phyloP scores from a whole-genome alignment of 148 eudicot genomes.

The Cornus kousa region DNA sequence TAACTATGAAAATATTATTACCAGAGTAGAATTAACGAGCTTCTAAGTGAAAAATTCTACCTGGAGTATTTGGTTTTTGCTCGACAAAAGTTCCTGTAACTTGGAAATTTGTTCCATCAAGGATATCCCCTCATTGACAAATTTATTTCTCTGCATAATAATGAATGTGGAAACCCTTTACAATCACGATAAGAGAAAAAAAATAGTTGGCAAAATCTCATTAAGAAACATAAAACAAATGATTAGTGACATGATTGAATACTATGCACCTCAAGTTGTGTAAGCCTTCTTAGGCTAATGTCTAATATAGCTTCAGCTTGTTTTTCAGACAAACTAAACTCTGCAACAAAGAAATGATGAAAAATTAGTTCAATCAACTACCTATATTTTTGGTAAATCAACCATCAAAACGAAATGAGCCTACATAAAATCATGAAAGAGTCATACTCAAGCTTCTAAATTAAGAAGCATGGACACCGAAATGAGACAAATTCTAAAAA shows the following conservation, averaged over 20 bases:
- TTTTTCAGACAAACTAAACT: conserved; percentile 74
- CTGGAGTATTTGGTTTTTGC: conserved; percentile 81
- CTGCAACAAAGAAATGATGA: conserved; percentile 43
- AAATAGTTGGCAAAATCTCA: background rate
- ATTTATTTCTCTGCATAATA: conserved; percentile 70
- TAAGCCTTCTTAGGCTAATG: conserved; percentile 82
- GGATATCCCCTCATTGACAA: conserved; percentile 65
- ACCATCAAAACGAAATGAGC: background rate
- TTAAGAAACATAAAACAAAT: background rate
- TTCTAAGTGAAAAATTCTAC: conserved; percentile 31
- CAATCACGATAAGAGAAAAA: background rate
- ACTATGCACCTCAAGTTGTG: conserved; percentile 69
- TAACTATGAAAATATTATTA: background rate
- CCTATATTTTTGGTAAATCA: background rate
- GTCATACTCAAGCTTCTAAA: no score
- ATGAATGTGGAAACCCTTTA: conserved; percentile 4
- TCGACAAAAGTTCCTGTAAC: conserved; percentile 77
- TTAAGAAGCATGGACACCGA: no score
- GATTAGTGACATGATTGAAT: background rate
- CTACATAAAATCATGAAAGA: background rate
- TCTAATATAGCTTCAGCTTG: conserved; percentile 98
- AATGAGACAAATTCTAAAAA: no score
- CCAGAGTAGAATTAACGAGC: background rate
- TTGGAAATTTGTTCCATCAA: conserved; percentile 70
- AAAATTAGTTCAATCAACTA: background rate